A percentile compares a stretch with the other conserved stretches of the same genome.
Evolutionary conservation across 2,329 filamentous ascomycete genomes (phyloP).

Genomic region (Beauveria bassiana): DNA sequence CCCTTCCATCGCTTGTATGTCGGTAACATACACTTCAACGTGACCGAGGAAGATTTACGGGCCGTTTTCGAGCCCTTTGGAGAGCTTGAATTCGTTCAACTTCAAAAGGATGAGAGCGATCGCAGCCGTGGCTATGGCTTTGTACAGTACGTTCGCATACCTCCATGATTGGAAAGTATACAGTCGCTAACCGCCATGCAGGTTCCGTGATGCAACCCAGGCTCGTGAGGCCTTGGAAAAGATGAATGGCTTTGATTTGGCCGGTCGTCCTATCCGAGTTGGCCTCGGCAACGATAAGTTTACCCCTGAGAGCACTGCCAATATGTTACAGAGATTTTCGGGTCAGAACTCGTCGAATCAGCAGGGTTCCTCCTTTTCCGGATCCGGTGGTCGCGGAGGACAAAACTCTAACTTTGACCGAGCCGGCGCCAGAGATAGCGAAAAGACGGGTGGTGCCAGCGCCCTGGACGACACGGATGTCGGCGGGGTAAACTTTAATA

Average conservation of each 20-base stretch:
- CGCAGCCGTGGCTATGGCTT: conserved; percentile 95
- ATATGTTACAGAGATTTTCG: conserved; percentile 85
- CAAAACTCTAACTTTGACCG: conserved; percentile 87
- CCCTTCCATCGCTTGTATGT: conserved; percentile 98
- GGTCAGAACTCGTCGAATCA: conserved; percentile 64
- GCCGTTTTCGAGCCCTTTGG: conserved; percentile 97
- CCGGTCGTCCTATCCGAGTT: conserved; percentile 93
- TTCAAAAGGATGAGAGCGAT: conserved; percentile 90
- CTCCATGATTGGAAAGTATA: rapidly evolving
- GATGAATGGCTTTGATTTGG: conserved; percentile 99
- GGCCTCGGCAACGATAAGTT: conserved; percentile 99
- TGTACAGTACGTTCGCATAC: conserved; percentile 61
- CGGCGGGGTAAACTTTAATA: conserved; percentile 98
- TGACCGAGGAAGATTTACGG: conserved; percentile 91
- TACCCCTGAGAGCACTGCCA: conserved; percentile 91
- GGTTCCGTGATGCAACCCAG: conserved; percentile 82
- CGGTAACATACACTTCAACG: conserved; percentile 99
- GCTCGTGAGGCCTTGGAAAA: conserved; percentile 94
- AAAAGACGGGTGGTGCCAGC: conserved; percentile 86
- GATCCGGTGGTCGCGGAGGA: conserved; percentile 77
- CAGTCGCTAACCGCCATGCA: conserved; percentile 35
- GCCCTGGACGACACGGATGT: conserved; percentile 97
- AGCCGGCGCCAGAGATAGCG: conserved; percentile 77
- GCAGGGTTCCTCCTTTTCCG: conserved; percentile 87
- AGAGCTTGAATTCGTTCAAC: conserved; percentile 92